Evolutionary conservation across 148 eudicot genomes (phyloP), one percentile per base, ranked within the genome.

Genomic region (Camellia sinensis): DNA sequence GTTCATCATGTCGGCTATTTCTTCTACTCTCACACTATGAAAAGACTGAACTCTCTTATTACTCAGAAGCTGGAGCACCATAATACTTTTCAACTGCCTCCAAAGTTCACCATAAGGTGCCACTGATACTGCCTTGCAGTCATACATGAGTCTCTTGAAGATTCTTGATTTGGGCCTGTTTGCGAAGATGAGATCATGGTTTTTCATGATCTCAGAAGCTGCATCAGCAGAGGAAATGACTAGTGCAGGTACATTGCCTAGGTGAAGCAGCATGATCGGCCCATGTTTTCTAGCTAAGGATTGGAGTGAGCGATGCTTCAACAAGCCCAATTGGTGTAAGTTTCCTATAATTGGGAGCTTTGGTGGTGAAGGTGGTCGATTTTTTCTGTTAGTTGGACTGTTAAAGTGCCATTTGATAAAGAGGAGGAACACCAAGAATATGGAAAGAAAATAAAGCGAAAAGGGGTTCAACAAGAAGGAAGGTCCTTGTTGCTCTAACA

Each of bases 81-180:
- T 84, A 45, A 87, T 82, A 76, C 88, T 84, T 64, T 80, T 84
- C 73, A 86, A 70, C 52, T 86, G 89, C 78, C 92, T 79, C 90
- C 92, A 89, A 67, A 86, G 81, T 29, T 83, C 90, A 59, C 90
- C 89, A 65, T 87, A 89, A 7, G 90, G 86, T 50, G 85, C 87
- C 18, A 77, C 74, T 21, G 82, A 80, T 0, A 87, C 81, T 17
- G 86, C 88, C n/a, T 19, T 76, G 6, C 3, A 45, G 48, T 76
- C 22, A n/a, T 76, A 61, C 7, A 76, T 3, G 6, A 76, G 79
- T 3, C 21, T 9, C 11, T 44, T 45, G 11, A 8, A 10, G 0
- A n/a, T 15, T 15, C 1, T 8, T 3, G 70, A 13, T 3, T 56
- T 1, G 19, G 78, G 78, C 64, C 79, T 65, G 60, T 65, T 44